Evolutionary conservation across 495 filamentous ascomycete species (phyloP).

Genomic region (Astrocystis sublimbata): DNA sequence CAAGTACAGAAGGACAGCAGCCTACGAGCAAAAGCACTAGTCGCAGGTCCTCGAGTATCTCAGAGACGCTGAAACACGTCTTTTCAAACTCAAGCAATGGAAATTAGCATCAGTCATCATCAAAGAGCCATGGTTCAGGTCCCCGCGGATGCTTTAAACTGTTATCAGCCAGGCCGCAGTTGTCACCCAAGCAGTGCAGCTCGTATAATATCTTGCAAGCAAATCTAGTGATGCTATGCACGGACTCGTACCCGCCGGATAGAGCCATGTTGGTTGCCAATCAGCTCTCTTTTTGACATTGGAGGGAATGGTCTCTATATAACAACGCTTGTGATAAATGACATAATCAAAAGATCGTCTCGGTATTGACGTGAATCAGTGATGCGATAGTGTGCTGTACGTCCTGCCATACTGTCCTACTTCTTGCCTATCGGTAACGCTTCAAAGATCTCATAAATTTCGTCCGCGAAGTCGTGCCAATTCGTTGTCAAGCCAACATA

Average conservation of each 20-base stretch:
- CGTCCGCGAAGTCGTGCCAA: background rate
- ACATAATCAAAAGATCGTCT: too few species aligned
- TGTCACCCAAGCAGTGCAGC: too few species aligned
- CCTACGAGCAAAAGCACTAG: background rate
- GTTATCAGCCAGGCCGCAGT: too few species aligned
- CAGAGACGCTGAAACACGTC: conserved; percentile 9
- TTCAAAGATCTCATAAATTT: background rate
- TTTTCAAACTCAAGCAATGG: conserved; percentile 9
- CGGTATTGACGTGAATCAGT: too few species aligned
- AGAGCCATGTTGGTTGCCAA: background rate
- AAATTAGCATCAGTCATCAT: background rate
- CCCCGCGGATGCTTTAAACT: too few species aligned
- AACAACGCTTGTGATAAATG: too few species aligned
- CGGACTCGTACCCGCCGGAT: too few species aligned
- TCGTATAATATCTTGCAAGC: too few species aligned
- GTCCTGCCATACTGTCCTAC: too few species aligned
- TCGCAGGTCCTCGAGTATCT: conserved; percentile 12
- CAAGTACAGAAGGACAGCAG: background rate
- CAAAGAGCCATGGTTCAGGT: background rate
- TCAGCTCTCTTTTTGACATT: background rate
- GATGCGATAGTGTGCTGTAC: too few species aligned
- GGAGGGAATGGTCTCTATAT: background rate
- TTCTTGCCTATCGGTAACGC: too few species aligned
- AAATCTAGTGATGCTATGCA: too few species aligned
- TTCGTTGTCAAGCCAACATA: background rate